A percentile compares a stretch with the other conserved stretches of the same genome.
phyloP scores from a whole-genome alignment of 495 filamentous ascomycete genomes.

The Trypethelium eluteriae region DNA sequence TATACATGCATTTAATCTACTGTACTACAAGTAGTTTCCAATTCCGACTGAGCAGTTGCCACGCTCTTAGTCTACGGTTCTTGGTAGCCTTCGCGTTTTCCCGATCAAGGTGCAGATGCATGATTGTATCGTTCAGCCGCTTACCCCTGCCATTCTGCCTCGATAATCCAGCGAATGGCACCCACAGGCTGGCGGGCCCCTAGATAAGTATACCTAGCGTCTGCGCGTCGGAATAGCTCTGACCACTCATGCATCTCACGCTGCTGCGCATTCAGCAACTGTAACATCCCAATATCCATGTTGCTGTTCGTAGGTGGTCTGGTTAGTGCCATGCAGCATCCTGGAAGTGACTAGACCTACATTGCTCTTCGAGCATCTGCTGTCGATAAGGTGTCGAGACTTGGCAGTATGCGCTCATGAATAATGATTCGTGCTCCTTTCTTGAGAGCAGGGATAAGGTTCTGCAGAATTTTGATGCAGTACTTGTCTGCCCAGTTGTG shows the following conservation, averaged over 20 bases:
- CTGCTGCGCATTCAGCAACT: constrained; percentile 12
- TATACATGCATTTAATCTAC: no score
- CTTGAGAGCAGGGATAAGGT: constrained; percentile 50
- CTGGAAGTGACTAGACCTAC: background rate
- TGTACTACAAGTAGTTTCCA: no score
- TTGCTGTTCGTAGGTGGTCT: background rate
- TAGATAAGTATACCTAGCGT: constrained; percentile 12
- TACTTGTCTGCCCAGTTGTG: constrained; percentile 46
- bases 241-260: constrained; percentile 10
- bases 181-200: constrained; percentile 6
- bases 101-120: no score
- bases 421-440: constrained; percentile 38
- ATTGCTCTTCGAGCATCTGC: background rate
- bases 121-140: no score
- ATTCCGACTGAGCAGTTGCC: no score
- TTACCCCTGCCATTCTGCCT: constrained; percentile 9
- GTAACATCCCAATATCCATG: constrained; percentile 12
- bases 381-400: background rate
- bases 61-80: no score
- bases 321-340: background rate
- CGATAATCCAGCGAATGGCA: background rate
- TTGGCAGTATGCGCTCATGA: constrained; percentile 45
- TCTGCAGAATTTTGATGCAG: constrained; percentile 44
- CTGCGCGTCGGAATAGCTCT: constrained; percentile 12
- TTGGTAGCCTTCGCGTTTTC: no score